phyloP scores from a whole-genome alignment of 495 filamentous ascomycete genomes.

The Choiromyces venosus region DNA sequence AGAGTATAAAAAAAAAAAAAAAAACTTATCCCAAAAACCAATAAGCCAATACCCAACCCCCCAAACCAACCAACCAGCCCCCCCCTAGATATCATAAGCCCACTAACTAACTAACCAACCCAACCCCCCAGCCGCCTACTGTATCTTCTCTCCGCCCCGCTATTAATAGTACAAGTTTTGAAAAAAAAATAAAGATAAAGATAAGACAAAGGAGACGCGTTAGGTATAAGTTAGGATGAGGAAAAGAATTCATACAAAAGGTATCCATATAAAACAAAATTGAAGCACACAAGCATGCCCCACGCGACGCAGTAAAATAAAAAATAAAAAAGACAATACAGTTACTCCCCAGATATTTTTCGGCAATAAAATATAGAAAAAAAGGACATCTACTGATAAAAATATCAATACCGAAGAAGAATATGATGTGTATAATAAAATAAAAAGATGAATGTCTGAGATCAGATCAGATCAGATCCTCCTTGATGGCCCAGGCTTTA shows the following conservation, averaged over 20 bases:
- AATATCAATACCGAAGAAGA: slow-evolving; percentile 4
- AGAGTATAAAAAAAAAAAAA: background rate
- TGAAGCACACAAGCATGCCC: background rate
- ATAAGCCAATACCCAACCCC: background rate
- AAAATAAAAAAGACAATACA: background rate
- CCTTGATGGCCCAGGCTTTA: slow-evolving; percentile 7
- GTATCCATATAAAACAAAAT: background rate
- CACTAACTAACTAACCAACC: slow-evolving; percentile 2
- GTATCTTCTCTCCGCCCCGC: background rate
- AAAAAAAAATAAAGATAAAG: background rate
- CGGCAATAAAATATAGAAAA: background rate
- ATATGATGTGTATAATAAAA: background rate
- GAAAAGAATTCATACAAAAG: background rate
- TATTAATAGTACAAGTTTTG: background rate
- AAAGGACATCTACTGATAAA: slow-evolving; percentile 1
- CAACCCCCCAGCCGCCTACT: no score
- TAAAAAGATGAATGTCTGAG: background rate
- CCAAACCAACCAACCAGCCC: slow-evolving; percentile 6
- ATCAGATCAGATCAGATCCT: slow-evolving; percentile 5
- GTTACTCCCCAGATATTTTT: background rate
- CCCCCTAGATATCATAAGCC: background rate
- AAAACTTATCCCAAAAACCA: background rate
- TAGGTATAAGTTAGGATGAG: background rate
- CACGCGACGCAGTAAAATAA: background rate
- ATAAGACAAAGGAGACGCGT: slow-evolving; percentile 3